Base-by-base conservation (phyloP, 179 eudicot genomes). In the Sideroxylon spinosum region DNA sequence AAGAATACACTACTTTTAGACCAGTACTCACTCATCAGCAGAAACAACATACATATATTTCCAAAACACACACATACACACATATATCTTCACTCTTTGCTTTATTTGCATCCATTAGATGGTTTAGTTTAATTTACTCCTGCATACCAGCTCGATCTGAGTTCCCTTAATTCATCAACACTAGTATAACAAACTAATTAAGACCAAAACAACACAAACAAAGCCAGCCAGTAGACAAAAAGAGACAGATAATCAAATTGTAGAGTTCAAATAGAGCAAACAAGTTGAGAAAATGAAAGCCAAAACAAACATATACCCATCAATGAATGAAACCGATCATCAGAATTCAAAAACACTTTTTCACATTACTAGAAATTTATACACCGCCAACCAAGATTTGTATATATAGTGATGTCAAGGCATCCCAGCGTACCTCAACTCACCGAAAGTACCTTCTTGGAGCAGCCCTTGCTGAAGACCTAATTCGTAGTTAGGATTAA, bases 401-500 rank as follows among this genome's bases (percentile, higher is more conserved):
- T 22, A n/a, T 20, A 22, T 25, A 63, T 20, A 49, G 20, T 23
- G 28, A n/a, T 44, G 26, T 76, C 53, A 37, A 63, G 61, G 61
- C 26, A 22, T 26, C n/a, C 56, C 63, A 0, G 44, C 44, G 44
- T 14, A 70, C 37, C 59, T 76, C 75, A 61, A 59, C 66, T 70
- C 71, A 12, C 71, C 60, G 55, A 68, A 76, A 82, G 81, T 74
- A 77, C 49, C 67, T n/a, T 64, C 68, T 53, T 66, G 44, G 44
- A 37, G 44, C 44, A 37, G 82, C 77, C 81, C 81, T 81, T 75
- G 75, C 25, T 10, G 61, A 71, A 50, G 8, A 66, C 3, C 7
- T 63, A 73, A 56, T 57, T 64, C 82, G 53, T 53, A 86, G 76
- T 46, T 83, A 72, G 77, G 73, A 79, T 37, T 37, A 20, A 28